Base-by-base conservation (phyloP, 306 rosid genomes). In the Neltuma alba region DNA sequence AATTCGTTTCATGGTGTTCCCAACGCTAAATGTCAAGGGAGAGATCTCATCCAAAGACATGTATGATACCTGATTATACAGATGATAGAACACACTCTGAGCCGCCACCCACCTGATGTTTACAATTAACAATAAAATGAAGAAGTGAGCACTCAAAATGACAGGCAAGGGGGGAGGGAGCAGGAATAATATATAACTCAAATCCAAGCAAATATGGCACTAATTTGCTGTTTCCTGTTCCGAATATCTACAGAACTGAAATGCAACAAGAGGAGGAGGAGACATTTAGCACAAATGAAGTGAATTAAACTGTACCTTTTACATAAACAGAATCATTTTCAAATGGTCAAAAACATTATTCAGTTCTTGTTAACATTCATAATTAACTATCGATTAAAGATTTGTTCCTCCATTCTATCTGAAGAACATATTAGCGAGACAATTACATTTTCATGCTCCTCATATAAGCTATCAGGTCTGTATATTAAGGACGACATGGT, bases 1-100 rank as follows among this genome's bases (percentile, higher is more conserved):
- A 23, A 94, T 92, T 45, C 98, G 96, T 79, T 94, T 94, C 98
- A 94, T 94, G 80, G 98, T 92, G 91, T 94, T 94, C 64, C 98
- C 97, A 16, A 92, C 16, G 87, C 98, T 94, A 70, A 94, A 92
- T 34, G 98, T 92, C 91, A 94, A 88, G 69, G 97, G 98, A 80
- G 98, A 94, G 61, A 94, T 94, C 88, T 94, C 84, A 8, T 94
- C 97, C 80, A 94, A 70, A 67, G 98, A 93, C 98, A 93, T 93
- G 89, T 93, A 93, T 21, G 98, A 93, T 40, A 93, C 98, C 69
- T 94, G 97, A 84, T 94, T 94, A 86, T 94, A 94, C 30, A 94
- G 86, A 82, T 94, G 98, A 86, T 94, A 94, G 81, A 94, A 94
- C 76, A 94, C 86, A 55, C 98, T 94, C 84, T 94, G 98, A 25